phyloP scores from a whole-genome alignment of 495 filamentous ascomycete genomes.

The Penicillium malachiteum region DNA sequence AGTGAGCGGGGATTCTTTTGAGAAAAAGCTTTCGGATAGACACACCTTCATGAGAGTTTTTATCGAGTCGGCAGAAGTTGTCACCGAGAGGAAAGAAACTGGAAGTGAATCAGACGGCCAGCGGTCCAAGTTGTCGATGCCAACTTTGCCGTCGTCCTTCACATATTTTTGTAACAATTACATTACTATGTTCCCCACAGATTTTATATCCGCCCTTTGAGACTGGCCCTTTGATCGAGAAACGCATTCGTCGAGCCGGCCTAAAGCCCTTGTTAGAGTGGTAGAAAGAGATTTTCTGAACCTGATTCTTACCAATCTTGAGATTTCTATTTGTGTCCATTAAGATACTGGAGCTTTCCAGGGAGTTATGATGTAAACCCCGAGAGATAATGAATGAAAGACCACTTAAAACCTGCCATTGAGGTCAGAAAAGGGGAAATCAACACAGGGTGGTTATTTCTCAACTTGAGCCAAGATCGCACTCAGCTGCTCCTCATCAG shows the following conservation, averaged over 20 bases:
- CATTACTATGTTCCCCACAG: constrained; percentile 22
- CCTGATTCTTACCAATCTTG: constrained; percentile 21
- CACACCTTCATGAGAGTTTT: constrained; percentile 25
- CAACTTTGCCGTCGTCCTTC: constrained; percentile 33
- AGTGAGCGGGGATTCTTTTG: constrained; percentile 2
- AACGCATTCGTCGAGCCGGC: too few relatives aligned
- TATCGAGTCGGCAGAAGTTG: constrained; percentile 21
- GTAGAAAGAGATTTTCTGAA: too few relatives aligned
- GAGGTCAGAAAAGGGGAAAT: too few relatives aligned
- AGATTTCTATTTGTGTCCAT: constrained; percentile 11
- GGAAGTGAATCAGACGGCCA: constrained; percentile 13
- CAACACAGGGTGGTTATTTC: too few relatives aligned
- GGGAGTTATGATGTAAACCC: constrained; percentile 8
- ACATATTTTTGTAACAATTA: constrained; percentile 40
- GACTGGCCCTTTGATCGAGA: too few relatives aligned
- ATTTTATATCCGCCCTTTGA: constrained; percentile 10
- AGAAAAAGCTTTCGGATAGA: constrained; percentile 5
- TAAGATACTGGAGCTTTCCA: constrained; percentile 16
- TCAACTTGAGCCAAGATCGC: constrained; percentile 23
- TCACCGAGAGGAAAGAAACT: constrained; percentile 26
- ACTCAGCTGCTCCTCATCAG: constrained; percentile 13
- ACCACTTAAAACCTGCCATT: constrained; percentile 18
- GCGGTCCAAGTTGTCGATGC: constrained; percentile 31
- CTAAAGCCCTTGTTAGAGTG: too few relatives aligned
- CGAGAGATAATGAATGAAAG: constrained; percentile 11